These are phyloP conservation scores for Candida chilensis DNA, from an alignment of 805 yeast species.

Conservation along the genomic window DNA sequence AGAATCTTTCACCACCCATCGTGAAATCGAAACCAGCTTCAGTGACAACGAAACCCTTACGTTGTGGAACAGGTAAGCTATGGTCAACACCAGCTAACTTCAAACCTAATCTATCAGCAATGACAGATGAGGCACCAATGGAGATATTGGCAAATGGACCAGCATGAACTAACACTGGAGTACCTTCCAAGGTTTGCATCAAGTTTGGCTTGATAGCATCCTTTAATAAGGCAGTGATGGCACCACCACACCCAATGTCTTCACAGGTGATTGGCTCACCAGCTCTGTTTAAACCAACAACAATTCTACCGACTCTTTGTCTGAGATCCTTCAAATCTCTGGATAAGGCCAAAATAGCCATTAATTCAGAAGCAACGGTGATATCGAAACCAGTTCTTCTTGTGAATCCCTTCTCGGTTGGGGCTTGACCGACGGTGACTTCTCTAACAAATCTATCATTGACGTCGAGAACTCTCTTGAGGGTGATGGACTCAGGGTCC, in stretches of 20 bases:
- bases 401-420: conserved; percentile 84
- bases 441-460: conserved; percentile 89
- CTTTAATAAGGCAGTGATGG: conserved; percentile 86
- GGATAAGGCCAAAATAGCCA: conserved; percentile 90
- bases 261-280: conserved; percentile 89
- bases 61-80: conserved; percentile 32
- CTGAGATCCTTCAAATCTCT: conserved; percentile 76
- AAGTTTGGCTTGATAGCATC: conserved; percentile 94
- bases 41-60: conserved; percentile 81
- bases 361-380: conserved; percentile 91
- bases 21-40: conserved; percentile 99
- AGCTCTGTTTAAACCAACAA: conserved; percentile 67
- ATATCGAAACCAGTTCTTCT: conserved; percentile 92
- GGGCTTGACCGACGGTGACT: conserved; percentile 83
- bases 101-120: conserved; percentile 89
- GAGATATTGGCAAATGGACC: conserved; percentile 98
- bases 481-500: conserved; percentile 83
- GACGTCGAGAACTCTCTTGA: conserved; percentile 90
- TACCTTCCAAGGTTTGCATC: conserved; percentile 97
- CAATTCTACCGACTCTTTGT: conserved; percentile 79
- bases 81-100: conserved; percentile 71
- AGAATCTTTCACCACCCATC: conserved; percentile 98
- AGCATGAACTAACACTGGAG: conserved; percentile 95
- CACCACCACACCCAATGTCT: conserved; percentile 94
- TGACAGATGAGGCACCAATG: conserved; percentile 91